Evolutionary conservation across 306 rosid genomes (phyloP).

Genomic region (Acacia confusa): DNA sequence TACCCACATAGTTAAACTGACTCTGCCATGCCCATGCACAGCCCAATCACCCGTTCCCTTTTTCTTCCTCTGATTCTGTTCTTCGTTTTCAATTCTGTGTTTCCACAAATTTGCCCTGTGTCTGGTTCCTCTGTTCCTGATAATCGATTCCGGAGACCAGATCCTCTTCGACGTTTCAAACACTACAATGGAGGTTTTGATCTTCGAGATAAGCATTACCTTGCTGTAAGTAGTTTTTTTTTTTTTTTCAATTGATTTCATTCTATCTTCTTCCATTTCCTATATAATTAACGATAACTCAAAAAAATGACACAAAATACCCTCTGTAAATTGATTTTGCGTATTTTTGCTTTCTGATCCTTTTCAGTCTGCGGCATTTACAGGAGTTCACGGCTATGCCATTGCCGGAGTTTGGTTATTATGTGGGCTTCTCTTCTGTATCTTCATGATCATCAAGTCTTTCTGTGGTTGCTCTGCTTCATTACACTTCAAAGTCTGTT

Average conservation of each 20-base stretch:
- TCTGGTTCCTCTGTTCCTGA: slow-evolving; percentile 45
- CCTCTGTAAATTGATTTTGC: slow-evolving; percentile 32
- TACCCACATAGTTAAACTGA: background rate
- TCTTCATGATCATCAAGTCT: slow-evolving; percentile 45
- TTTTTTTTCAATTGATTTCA: background rate
- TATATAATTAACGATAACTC: background rate
- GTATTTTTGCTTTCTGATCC: slow-evolving; percentile 51
- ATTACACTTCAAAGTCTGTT: slow-evolving; percentile 30
- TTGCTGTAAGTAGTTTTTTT: slow-evolving; percentile 54
- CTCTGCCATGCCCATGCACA: slow-evolving; percentile 57
- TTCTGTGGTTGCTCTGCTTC: slow-evolving; percentile 34
- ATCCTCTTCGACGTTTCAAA: slow-evolving; percentile 62
- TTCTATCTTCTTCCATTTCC: background rate
- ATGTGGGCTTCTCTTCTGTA: slow-evolving; percentile 51
- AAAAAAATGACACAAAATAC: background rate
- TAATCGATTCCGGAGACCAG: slow-evolving; percentile 50
- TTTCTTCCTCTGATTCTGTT: slow-evolving; percentile 39
- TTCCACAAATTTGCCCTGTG: slow-evolving; percentile 36
- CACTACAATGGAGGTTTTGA: slow-evolving; percentile 62
- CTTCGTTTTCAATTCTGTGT: slow-evolving; percentile 38
- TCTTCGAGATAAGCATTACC: slow-evolving; percentile 55
- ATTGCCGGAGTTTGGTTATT: slow-evolving; percentile 66
- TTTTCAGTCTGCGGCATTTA: slow-evolving; percentile 90
- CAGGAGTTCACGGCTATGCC: slow-evolving; percentile 79
- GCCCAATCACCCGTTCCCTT: slow-evolving; percentile 31